These are phyloP conservation scores for Botrytis galanthina DNA, from an alignment of 2,329 filamentous ascomycete species.

Conservation along the genomic window DNA sequence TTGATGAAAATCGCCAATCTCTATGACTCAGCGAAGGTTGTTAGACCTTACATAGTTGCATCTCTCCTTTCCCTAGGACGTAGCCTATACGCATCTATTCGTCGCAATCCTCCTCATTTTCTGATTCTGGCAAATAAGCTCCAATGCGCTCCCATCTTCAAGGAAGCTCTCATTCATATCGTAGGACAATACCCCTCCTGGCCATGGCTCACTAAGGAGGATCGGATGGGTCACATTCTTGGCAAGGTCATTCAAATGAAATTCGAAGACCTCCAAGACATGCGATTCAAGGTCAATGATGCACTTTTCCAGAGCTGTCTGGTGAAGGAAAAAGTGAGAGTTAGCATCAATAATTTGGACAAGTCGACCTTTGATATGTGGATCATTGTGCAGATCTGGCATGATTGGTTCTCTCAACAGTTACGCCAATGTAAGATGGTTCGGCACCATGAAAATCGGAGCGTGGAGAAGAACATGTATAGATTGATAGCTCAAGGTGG, in stretches of 20 bases:
- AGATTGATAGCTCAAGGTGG: conserved; percentile 27
- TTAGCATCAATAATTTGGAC: conserved; percentile 8
- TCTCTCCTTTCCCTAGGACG: conserved; percentile 18
- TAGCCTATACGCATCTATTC: no score
- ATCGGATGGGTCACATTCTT: background rate
- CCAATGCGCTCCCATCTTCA: conserved; percentile 28
- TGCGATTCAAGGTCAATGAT: conserved; percentile 21
- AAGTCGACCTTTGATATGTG: conserved; percentile 34
- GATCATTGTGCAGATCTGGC: conserved; percentile 30
- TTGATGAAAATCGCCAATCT: conserved; percentile 21
- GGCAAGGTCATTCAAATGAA: conserved; percentile 23
- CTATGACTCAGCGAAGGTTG: conserved; percentile 16
- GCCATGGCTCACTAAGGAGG: conserved; percentile 18
- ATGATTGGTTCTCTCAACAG: conserved; percentile 30
- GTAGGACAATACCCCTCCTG: conserved; percentile 29
- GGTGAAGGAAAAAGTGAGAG: conserved; percentile 2
- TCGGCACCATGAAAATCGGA: background rate
- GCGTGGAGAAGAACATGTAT: conserved; percentile 24
- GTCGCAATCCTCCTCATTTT: conserved; percentile 23
- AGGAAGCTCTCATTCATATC: conserved; percentile 32
- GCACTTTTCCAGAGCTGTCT: conserved; percentile 26
- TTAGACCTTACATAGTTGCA: conserved; percentile 23
- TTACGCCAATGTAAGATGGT: background rate
- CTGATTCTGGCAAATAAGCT: conserved; percentile 25
- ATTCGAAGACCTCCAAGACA: conserved; percentile 16